These are phyloP conservation scores for Claviceps sp. DNA, from an alignment of 2,329 filamentous ascomycete genomes.

Conservation along the genomic window DNA sequence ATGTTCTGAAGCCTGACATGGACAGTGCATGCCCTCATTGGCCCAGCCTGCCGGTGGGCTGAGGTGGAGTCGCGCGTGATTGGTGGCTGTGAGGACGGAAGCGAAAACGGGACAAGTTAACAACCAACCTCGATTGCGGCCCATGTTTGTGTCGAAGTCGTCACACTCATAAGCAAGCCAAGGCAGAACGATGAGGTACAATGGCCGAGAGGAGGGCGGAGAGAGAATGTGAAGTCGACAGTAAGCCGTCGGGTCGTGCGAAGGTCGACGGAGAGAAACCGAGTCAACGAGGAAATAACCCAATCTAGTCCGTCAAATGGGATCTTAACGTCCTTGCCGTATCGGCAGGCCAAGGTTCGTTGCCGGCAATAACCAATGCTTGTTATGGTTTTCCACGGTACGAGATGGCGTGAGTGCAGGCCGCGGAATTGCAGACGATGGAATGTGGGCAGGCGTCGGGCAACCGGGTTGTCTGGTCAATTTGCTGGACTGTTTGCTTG, in stretches of 20 bases:
- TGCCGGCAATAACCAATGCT: not conserved
- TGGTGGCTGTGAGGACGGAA: not conserved
- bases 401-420: not conserved
- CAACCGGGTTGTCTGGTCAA: no score
- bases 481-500: not conserved
- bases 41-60: not conserved
- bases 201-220: not conserved
- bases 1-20: not conserved
- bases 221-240: not conserved
- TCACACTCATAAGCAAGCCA: no score
- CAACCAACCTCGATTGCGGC: constrained; percentile 38
- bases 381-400: not conserved
- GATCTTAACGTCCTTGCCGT: not conserved
- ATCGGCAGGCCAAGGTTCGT: not conserved
- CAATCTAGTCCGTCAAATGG: not conserved
- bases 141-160: constrained; percentile 25
- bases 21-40: not conserved
- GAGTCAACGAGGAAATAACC: not conserved
- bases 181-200: no score
- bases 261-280: not conserved
- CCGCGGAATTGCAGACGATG: not conserved
- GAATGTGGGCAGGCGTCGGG: not conserved
- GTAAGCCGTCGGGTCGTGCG: not conserved
- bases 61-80: not conserved
- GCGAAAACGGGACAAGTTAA: not conserved